These are phyloP conservation scores for Phytophthora aleatoria DNA, from an alignment of 352 stramenopile species.

Conservation along the genomic window DNA sequence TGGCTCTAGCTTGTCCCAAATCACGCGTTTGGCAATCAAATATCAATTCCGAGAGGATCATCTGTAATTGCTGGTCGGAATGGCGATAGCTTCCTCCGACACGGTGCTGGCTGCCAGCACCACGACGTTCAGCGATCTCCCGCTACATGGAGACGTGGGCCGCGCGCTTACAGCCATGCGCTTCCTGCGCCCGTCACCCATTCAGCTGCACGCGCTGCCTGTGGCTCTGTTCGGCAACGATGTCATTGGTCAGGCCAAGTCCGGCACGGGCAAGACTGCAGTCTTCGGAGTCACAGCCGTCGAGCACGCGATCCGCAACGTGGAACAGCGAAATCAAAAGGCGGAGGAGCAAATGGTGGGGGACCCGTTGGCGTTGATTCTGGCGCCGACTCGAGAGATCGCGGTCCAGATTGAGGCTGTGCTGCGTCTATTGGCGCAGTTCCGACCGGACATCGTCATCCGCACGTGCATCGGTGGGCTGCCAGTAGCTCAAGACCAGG, in stretches of 20 bases:
- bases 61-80: not conserved
- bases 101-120: slow-evolving; percentile 17
- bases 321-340: slow-evolving; percentile 17
- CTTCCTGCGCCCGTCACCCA: slow-evolving; percentile 67
- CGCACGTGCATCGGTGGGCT: slow-evolving; percentile 67
- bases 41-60: too few species aligned
- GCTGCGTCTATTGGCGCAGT: slow-evolving; percentile 54
- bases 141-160: slow-evolving; percentile 58
- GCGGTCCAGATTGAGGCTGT: slow-evolving; percentile 78
- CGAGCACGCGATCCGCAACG: slow-evolving; percentile 56
- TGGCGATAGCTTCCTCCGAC: slow-evolving; percentile 16
- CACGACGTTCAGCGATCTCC: slow-evolving; percentile 64
- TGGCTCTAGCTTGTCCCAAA: slow-evolving; percentile 15
- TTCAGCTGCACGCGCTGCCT: slow-evolving; percentile 71
- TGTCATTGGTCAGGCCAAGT: slow-evolving; percentile 84
- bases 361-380: slow-evolving; percentile 56
- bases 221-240: slow-evolving; percentile 82
- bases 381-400: slow-evolving; percentile 83
- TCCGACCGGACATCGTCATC: slow-evolving; percentile 43
- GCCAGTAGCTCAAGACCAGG: slow-evolving; percentile 62
- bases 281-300: slow-evolving; percentile 74
- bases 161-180: slow-evolving; percentile 54
- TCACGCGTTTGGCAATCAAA: not conserved
- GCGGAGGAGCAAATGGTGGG: not conserved
- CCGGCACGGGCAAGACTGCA: slow-evolving; percentile 81